phyloP scores from a whole-genome alignment of 2,329 filamentous ascomycete species.

The Coniochaeta prunicola region DNA sequence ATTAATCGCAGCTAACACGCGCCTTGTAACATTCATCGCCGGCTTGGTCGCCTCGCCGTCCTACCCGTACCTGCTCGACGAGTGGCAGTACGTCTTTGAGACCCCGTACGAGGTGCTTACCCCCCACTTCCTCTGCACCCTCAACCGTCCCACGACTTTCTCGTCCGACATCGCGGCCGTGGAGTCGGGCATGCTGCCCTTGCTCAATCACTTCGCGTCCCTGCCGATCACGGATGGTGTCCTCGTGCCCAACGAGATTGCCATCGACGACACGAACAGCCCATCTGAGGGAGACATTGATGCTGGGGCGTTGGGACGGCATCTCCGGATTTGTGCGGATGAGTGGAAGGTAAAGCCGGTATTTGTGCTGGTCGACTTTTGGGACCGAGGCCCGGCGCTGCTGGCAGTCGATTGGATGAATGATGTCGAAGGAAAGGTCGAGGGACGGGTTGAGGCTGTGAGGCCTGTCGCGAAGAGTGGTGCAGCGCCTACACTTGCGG shows the following conservation, averaged over 20 bases:
- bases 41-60: conserved; percentile 32
- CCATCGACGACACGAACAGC: conserved; percentile 59
- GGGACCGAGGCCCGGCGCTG: conserved; percentile 64
- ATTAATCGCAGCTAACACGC: conserved; percentile 57
- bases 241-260: conserved; percentile 52
- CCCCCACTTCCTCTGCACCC: conserved; percentile 63
- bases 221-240: conserved; percentile 44
- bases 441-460: not conserved
- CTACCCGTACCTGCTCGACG: conserved; percentile 53
- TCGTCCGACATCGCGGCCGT: conserved; percentile 44
- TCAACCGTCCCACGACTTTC: conserved; percentile 55
- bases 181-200: conserved; percentile 52
- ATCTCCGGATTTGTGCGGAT: conserved; percentile 26
- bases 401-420: conserved; percentile 64
- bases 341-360: conserved; percentile 45
- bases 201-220: conserved; percentile 80
- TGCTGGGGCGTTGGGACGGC: conserved; percentile 45
- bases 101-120: conserved; percentile 57
- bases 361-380: conserved; percentile 76
- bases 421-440: conserved; percentile 25
- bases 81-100: conserved; percentile 66
- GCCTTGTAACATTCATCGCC: conserved; percentile 64
- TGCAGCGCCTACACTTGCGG: conserved; percentile 3
- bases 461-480: conserved; percentile 1
- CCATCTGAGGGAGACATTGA: conserved; percentile 32